Evolutionary conservation across 257 asterid genomes (phyloP), one percentile per base, ranked within the genome.

Genomic region (Schizonepeta tenuifolia): DNA sequence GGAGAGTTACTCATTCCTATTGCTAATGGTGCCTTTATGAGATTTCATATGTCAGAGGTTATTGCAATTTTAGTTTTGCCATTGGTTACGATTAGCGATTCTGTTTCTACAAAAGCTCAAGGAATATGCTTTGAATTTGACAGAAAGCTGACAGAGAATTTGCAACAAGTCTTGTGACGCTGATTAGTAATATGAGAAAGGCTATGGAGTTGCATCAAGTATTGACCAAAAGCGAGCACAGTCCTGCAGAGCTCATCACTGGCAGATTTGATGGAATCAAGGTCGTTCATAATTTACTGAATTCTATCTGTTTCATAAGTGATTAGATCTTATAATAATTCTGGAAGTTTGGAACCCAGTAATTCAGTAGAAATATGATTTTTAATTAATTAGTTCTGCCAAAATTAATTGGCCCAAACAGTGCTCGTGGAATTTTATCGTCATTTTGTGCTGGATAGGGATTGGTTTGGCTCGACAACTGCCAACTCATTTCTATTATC

Each of bases 261-360:
- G 99, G 97, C 73, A 87, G 88, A 81, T 92, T 88, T 87, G 88
- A 82, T 67, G 99, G 98, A 73, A 76, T 95, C 75, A 84, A 90
- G 99, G 99, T 95, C 54, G 73, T 47, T 56, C 47, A 75, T 40
- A 64, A 18, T 53, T 69, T 55, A 31, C 17, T 43, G 46, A 63
- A 36, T 55, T 60, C 40, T 50, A 10, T 40, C 56, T 67, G 35
- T 20, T 81, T 75, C 15, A 47, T 26, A 50, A 70, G 24, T 46
- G 11, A 40, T 49, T 46, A 47, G 13, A 54, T 13, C 38, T 50
- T 62, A 12, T 53, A 7, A 31, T 63, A 43, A 55, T 65, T 46
- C 67, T 47, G 40, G 26, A 24, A 24, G 26, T 24, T 24, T 24
- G 26, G 50, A 54, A 20, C 15, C 4, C 33, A 10, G 60, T 31